Evolutionary conservation across 2,329 filamentous ascomycete genomes (phyloP), one percentile per base, ranked within the genome.

Genomic region (Monosporascus ibericus): DNA sequence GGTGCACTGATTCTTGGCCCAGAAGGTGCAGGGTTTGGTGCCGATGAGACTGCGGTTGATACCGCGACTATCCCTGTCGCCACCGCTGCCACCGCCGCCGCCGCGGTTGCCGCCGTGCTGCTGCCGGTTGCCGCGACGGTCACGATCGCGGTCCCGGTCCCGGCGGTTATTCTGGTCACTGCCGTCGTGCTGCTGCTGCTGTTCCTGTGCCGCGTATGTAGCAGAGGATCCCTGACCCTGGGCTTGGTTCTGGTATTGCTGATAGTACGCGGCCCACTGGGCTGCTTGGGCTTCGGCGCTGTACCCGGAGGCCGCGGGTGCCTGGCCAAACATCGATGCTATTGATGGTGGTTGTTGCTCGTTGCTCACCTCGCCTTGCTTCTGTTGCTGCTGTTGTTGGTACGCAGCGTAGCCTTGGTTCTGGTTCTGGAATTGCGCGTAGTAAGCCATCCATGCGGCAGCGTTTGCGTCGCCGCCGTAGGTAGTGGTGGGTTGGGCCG

Each of bases 1-100:
- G 6, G 81, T 82, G 69, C 87, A 90, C 64, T 84, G 85, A 15
- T 86, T 86, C 64, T 87, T 81, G 53, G 81, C 77, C 75, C 77
- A 90, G 67, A 88, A 90, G 20, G 78, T 79, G 67, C 87, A 90
- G 5, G 85, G 77, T 63, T 87, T 84, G 44, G 85, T 87, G 51
- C 84, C 82, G 48, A 84, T 82, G 15, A 84, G 72, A 15, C 78
- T 75, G 54, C 75, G 79, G 61, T 86, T 82, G 56, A 75, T 75
- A 15, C 69, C 71, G 52, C 74, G 74, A 17, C 70, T 62, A 27
- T 75, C 62, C 27, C 63, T 64, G 24, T 70, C 71, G 57, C 71
- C 75, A 53, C 72, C 74, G 51, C 69, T 66, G 48, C 62, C 63
- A 3, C 73, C 70, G 37, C 63, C 63, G 47, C 57, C 59, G 8